Percentiles rank a stretch among this genome's conserved stretches.
Evolutionary conservation across 768 basidiomycete genomes (phyloP).

Genomic region (Trametes punicea): DNA sequence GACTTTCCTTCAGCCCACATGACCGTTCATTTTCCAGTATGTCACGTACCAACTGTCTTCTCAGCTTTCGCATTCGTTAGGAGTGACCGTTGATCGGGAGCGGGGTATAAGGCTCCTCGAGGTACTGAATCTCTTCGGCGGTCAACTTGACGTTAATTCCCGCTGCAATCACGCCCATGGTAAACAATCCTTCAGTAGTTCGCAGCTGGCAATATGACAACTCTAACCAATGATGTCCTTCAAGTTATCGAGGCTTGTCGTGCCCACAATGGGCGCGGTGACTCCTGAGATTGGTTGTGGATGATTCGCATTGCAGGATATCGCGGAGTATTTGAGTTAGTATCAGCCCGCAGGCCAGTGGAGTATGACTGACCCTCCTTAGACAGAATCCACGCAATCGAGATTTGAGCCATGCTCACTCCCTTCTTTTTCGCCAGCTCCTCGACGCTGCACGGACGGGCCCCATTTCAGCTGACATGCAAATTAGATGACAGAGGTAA

Average conservation of each 20-base stretch:
- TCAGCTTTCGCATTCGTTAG: background rate
- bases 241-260: slow-evolving; percentile 37
- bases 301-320: slow-evolving; percentile 56
- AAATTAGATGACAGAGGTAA: background rate
- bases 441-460: slow-evolving; percentile 22
- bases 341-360: slow-evolving; percentile 52
- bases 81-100: background rate
- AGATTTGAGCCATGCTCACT: slow-evolving; percentile 40
- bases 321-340: slow-evolving; percentile 48
- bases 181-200: too few species aligned
- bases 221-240: slow-evolving; percentile 36
- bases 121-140: slow-evolving; percentile 53
- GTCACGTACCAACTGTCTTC: too few species aligned
- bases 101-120: slow-evolving; percentile 49
- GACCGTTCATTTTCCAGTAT: background rate
- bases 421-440: slow-evolving; percentile 39
- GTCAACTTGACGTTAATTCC: background rate
- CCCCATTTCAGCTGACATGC: background rate
- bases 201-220: too few species aligned
- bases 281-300: slow-evolving; percentile 25
- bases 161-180: background rate
- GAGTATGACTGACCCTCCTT: slow-evolving; percentile 52
- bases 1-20: too few species aligned
- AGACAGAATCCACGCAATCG: slow-evolving; percentile 27
- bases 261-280: slow-evolving; percentile 42